These are phyloP conservation scores for Salvia miltiorrhiza DNA, from an alignment of 257 asterid species.

Conservation along the genomic window DNA sequence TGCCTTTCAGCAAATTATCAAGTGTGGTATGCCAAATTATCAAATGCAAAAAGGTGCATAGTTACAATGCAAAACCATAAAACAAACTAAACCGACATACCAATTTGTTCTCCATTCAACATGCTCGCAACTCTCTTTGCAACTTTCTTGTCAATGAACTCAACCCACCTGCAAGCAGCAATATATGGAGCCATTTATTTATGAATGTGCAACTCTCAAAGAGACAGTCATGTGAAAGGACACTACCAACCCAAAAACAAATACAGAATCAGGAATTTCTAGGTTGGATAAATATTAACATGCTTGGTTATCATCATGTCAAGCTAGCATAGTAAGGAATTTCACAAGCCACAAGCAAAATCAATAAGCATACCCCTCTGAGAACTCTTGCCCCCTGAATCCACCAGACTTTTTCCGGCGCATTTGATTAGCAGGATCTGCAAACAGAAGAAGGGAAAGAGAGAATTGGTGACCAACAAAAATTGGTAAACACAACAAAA, in stretches of 20 bases:
- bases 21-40: background rate
- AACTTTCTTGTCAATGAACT: constrained; percentile 68
- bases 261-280: too few species aligned
- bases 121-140: constrained; percentile 81
- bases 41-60: background rate
- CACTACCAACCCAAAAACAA: background rate
- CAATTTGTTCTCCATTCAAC: constrained; percentile 86
- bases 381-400: constrained; percentile 71
- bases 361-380: constrained; percentile 69
- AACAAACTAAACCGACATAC: constrained; percentile 32
- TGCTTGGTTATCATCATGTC: too few species aligned
- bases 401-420: constrained; percentile 71
- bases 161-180: constrained; percentile 75
- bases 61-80: constrained; percentile 1
- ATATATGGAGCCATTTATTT: background rate
- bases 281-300: too few species aligned
- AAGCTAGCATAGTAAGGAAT: too few species aligned
- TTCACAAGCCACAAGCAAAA: background rate
- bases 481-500: background rate
- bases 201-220: background rate
- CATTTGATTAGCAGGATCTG: constrained; percentile 55
- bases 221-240: background rate
- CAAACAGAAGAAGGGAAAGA: background rate
- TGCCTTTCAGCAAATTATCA: background rate
- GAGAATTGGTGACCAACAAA: background rate